Percentiles rank a stretch among this genome's conserved stretches.
phyloP scores from a whole-genome alignment of 2,329 filamentous ascomycete genomes.

The Trichophyton simii region DNA sequence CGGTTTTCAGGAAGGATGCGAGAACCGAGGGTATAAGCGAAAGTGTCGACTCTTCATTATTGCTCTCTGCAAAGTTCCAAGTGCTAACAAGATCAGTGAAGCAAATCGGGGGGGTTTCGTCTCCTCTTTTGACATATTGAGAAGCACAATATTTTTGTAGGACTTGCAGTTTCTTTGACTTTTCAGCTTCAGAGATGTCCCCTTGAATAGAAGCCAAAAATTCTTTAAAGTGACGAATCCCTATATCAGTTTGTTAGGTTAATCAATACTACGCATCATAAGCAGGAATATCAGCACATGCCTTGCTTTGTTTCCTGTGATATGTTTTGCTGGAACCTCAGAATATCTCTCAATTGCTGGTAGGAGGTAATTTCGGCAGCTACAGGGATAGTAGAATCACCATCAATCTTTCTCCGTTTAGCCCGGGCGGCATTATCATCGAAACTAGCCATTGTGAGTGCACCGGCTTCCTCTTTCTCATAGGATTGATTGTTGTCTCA shows the following conservation, averaged over 20 bases:
- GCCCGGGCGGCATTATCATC: constrained; percentile 23
- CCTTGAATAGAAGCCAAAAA: constrained; percentile 31
- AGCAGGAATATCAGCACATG: constrained; percentile 36
- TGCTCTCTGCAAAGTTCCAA: constrained; percentile 71
- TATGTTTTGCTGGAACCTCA: constrained; percentile 59
- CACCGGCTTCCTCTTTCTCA: background rate
- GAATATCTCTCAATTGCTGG: constrained; percentile 54
- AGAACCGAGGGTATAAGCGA: constrained; percentile 71
- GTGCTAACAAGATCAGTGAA: constrained; percentile 72
- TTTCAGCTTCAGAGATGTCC: constrained; percentile 24
- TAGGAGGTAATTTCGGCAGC: constrained; percentile 32
- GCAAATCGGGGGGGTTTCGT: constrained; percentile 49
- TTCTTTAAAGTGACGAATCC: constrained; percentile 33
- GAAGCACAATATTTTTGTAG: constrained; percentile 40
- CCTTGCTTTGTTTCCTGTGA: constrained; percentile 42
- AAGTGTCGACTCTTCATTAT: constrained; percentile 67
- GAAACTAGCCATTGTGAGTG: constrained; percentile 22
- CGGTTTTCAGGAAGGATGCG: constrained; percentile 64
- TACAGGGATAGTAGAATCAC: constrained; percentile 8
- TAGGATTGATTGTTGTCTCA: background rate
- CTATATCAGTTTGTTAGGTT: constrained; percentile 16
- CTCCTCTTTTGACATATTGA: constrained; percentile 38
- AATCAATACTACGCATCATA: background rate
- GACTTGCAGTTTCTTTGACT: constrained; percentile 29
- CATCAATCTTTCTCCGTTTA: constrained; percentile 32